Base-by-base conservation (phyloP, 1,284 basidiomycete species). In the Coniophora puteana region DNA sequence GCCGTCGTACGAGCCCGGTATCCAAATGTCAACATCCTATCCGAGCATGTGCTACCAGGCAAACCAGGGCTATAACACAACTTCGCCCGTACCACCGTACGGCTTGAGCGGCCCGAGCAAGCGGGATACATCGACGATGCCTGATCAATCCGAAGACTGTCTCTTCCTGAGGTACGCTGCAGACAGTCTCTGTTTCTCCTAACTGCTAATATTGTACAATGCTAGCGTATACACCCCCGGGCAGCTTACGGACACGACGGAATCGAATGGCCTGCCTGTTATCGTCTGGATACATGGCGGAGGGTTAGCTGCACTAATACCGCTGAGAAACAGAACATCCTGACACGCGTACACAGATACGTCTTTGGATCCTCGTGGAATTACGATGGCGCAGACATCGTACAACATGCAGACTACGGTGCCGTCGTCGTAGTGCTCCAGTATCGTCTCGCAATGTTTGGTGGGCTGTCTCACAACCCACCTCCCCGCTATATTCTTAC, bases 11-110 rank as follows among this genome's bases (percentile, higher is more conserved):
- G 18, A 28, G 6, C n/a, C 37, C 20, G 45, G 32, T 14, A 29
- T 47, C 22, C 38, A 46, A 28, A 27, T 36, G 20, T 44, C 45
- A 21, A 47, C 44, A 7, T 13, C 14, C 5, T 27, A 47, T 16
- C 45, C 45, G n/a, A 37, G 35, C n/a, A 24, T 33, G 23, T 47
- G 45, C 16, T 38, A 45, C 21, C 43, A 45, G 31, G 41, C 41
- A 20, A 16, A 3, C 2, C 4, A 1, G 23, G 41, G 41, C 21
- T 25, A 10, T 8, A 20, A 32, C 18, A 16, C 22, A 13, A 43
- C 24, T 5, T 36, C 32, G n/a, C n/a, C n/a, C n/a, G n/a, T n/a
- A n/a, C n/a, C n/a, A n/a, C 27, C 41, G 2, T 18, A 25, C 23
- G 22, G 23, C 21, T 38, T 7, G 22, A 20, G 3, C 23, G 25